Conservation (phyloP, 495 filamentous ascomycete genomes). For the Penicillium desertorum region DNA sequence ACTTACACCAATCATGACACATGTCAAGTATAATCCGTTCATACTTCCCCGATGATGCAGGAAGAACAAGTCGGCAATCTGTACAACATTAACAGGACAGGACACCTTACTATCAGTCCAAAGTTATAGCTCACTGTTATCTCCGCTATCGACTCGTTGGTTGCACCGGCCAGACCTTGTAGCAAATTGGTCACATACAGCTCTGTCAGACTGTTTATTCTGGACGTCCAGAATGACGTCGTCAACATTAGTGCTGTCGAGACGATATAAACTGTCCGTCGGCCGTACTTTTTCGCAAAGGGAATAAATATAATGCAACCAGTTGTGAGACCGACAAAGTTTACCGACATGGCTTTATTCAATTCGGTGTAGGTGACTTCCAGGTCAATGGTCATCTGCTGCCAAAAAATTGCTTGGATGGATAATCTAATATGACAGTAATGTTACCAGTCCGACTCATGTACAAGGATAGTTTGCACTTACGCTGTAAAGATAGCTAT, state of each 20-base stretch:
- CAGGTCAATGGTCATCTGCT: slow-evolving; percentile 36
- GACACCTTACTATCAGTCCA: not conserved
- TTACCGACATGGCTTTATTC: slow-evolving; percentile 34
- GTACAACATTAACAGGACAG: slow-evolving; percentile 1
- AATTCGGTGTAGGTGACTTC: slow-evolving; percentile 28
- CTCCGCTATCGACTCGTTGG: slow-evolving; percentile 37
- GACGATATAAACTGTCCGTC: slow-evolving; percentile 36
- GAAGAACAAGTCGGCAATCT: slow-evolving; percentile 43
- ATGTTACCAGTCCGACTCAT: not conserved
- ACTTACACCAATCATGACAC: slow-evolving; percentile 40
- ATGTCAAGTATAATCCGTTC: slow-evolving; percentile 40
- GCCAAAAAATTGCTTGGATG: slow-evolving; percentile 38
- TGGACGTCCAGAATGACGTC: slow-evolving; percentile 32
- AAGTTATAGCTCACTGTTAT: slow-evolving; percentile 28
- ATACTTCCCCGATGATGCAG: slow-evolving; percentile 38
- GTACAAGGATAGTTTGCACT: not conserved
- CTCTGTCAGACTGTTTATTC: slow-evolving; percentile 26
- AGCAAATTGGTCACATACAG: slow-evolving; percentile 35
- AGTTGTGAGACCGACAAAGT: slow-evolving; percentile 33
- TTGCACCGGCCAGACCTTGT: slow-evolving; percentile 36
- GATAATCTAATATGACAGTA: slow-evolving; percentile 24
- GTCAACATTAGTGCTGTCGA: slow-evolving; percentile 33
- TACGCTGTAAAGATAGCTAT: slow-evolving; percentile 38
- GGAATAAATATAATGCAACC: slow-evolving; percentile 40
- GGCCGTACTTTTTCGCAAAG: slow-evolving; percentile 35